Conservation (phyloP, 2,329 filamentous ascomycete species). For the Venturia effusa region DNA sequence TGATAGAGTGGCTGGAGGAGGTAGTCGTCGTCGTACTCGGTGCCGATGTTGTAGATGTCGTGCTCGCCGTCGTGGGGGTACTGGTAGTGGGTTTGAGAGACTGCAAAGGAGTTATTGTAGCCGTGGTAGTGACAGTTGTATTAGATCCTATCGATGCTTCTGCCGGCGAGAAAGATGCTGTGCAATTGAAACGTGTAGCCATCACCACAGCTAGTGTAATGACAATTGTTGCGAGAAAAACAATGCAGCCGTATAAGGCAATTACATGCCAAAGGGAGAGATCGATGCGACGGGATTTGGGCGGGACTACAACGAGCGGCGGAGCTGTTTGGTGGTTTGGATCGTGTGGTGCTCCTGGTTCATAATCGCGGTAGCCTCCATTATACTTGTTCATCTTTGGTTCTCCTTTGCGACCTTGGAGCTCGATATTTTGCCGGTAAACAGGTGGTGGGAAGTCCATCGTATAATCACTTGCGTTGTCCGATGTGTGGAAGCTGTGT, state of each 20-base stretch:
- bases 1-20: not conserved
- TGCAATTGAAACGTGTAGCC: not conserved
- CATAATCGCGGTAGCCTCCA: not conserved
- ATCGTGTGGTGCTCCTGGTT: conserved; percentile 1
- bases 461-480: not conserved
- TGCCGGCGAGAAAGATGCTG: not conserved
- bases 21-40: not conserved
- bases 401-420: not conserved
- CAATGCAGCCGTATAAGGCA: not conserved
- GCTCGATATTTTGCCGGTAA: not conserved
- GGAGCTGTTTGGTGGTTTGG: not conserved
- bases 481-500: not conserved
- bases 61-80: not conserved
- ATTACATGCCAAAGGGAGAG: not conserved
- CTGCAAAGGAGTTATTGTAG: not conserved
- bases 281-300: not conserved
- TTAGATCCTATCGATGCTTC: not conserved
- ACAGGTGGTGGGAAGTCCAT: not conserved
- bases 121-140: not conserved
- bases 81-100: not conserved
- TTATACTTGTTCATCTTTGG: not conserved
- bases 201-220: not conserved
- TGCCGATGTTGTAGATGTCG: not conserved
- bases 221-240: not conserved
- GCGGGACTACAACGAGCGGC: not conserved